phyloP scores from a whole-genome alignment of 2,329 filamentous ascomycete genomes.

The Trichoderma arundinaceum region DNA sequence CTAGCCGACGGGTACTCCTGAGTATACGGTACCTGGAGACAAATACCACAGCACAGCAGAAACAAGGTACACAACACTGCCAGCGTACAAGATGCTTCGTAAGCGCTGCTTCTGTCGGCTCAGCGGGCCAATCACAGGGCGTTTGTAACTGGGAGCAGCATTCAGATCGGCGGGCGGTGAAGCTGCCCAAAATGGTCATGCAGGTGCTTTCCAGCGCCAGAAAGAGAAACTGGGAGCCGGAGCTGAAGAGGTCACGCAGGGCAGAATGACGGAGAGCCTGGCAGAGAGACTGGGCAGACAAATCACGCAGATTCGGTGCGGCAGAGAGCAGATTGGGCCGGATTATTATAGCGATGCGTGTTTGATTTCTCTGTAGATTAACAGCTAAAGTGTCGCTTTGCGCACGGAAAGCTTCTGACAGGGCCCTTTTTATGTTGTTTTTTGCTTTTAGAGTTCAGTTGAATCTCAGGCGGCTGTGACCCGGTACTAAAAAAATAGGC shows the following conservation, averaged over 20 bases:
- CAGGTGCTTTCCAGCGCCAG: background rate
- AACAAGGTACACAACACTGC: background rate
- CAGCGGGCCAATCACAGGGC: constrained; percentile 22
- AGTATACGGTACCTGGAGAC: background rate
- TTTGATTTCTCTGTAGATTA: background rate
- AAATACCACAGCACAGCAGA: too few species aligned
- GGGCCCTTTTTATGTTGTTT: background rate
- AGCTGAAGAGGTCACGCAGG: constrained; percentile 22
- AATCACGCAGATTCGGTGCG: background rate
- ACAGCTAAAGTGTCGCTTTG: background rate
- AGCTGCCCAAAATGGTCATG: constrained; percentile 26
- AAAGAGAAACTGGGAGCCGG: constrained; percentile 6
- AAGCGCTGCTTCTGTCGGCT: background rate
- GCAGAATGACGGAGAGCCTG: constrained; percentile 4
- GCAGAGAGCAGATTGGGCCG: background rate
- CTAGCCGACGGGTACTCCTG: background rate
- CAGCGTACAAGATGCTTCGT: background rate
- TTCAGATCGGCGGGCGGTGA: constrained; percentile 29
- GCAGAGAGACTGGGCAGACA: background rate
- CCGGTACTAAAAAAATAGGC: constrained; percentile 17
- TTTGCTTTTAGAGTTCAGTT: background rate
- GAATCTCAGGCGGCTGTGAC: constrained; percentile 9
- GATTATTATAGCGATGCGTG: background rate
- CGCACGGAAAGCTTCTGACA: background rate
- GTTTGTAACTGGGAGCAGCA: constrained; percentile 8